These are phyloP conservation scores for Penicillium sp. DNA, from an alignment of 2,329 filamentous ascomycete species.

Conservation along the genomic window DNA sequence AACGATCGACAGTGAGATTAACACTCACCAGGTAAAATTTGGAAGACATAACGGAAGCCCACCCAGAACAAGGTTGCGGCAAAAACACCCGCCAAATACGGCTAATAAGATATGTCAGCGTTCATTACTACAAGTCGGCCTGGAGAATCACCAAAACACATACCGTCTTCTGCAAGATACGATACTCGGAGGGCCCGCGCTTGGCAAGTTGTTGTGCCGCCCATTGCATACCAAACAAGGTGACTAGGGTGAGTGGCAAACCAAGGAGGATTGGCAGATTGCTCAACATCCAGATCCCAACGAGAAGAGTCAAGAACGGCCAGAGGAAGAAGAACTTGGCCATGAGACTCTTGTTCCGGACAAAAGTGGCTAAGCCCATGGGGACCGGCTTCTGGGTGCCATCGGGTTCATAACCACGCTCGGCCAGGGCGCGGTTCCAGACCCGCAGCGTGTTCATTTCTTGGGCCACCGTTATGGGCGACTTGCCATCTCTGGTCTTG, in stretches of 20 bases:
- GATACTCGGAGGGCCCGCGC: constrained; percentile 84
- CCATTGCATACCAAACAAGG: constrained; percentile 70
- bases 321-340: constrained; percentile 86
- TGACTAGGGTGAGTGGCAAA: constrained; percentile 67
- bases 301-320: constrained; percentile 75
- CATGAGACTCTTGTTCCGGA: constrained; percentile 75
- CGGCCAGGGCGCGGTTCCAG: constrained; percentile 79
- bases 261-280: constrained; percentile 72
- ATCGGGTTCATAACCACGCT: constrained; percentile 79
- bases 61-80: constrained; percentile 81
- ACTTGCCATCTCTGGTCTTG: constrained; percentile 86
- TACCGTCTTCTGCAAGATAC: constrained; percentile 84
- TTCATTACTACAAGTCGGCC: too few species aligned
- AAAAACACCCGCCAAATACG: constrained; percentile 93
- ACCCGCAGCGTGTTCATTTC: constrained; percentile 84
- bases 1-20: not conserved
- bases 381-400: constrained; percentile 68
- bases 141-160: constrained; percentile 41
- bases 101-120: constrained; percentile 50
- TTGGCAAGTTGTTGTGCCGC: constrained; percentile 73
- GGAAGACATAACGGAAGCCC: constrained; percentile 71
- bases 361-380: constrained; percentile 71
- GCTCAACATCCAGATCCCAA: constrained; percentile 69
- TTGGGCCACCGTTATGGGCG: constrained; percentile 76
- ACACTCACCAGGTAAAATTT: constrained; percentile 67